A percentile compares a stretch with the other conserved stretches of the same genome.
Conservation (phyloP, 768 basidiomycete genomes). For the Vararia minispora region DNA sequence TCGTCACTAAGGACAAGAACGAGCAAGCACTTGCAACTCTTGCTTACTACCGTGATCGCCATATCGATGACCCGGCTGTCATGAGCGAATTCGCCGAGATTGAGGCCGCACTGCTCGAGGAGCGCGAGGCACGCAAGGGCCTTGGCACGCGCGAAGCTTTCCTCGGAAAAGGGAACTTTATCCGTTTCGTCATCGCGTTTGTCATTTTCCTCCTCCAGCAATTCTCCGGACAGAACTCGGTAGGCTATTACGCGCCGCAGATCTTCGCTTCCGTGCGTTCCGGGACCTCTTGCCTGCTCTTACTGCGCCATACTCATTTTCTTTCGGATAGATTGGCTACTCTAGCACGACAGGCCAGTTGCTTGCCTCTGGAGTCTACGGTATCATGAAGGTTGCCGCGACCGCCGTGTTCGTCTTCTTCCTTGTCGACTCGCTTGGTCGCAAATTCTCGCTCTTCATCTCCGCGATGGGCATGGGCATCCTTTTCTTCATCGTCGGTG, state of each 20-base stretch:
- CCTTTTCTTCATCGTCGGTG: slow-evolving; percentile 76
- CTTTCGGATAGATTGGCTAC: slow-evolving; percentile 46
- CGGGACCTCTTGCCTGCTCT: not conserved
- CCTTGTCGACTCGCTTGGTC: slow-evolving; percentile 56
- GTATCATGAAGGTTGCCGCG: slow-evolving; percentile 55
- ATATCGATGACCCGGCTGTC: slow-evolving; percentile 30
- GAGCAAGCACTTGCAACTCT: slow-evolving; percentile 48
- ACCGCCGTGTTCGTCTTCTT: slow-evolving; percentile 58
- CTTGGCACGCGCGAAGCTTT: slow-evolving; percentile 63
- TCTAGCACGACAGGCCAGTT: slow-evolving; percentile 46
- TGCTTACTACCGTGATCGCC: slow-evolving; percentile 47
- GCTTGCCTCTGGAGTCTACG: slow-evolving; percentile 64
- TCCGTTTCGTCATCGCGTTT: slow-evolving; percentile 80
- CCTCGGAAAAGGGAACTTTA: slow-evolving; percentile 69
- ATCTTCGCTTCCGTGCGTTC: slow-evolving; percentile 51
- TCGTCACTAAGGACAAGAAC: slow-evolving; percentile 49
- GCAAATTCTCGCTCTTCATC: slow-evolving; percentile 59
- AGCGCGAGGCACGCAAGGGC: slow-evolving; percentile 51
- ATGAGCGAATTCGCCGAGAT: slow-evolving; percentile 68
- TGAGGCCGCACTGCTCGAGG: slow-evolving; percentile 67
- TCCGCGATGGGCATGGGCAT: slow-evolving; percentile 72
- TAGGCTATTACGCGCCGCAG: slow-evolving; percentile 65
- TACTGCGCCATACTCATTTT: not conserved
- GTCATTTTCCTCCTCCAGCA: slow-evolving; percentile 73
- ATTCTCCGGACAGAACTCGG: slow-evolving; percentile 78